Evolutionary conservation across 169 alveolate species (phyloP), one percentile per base, ranked within the genome.

Genomic region (Eimeria necatrix): DNA sequence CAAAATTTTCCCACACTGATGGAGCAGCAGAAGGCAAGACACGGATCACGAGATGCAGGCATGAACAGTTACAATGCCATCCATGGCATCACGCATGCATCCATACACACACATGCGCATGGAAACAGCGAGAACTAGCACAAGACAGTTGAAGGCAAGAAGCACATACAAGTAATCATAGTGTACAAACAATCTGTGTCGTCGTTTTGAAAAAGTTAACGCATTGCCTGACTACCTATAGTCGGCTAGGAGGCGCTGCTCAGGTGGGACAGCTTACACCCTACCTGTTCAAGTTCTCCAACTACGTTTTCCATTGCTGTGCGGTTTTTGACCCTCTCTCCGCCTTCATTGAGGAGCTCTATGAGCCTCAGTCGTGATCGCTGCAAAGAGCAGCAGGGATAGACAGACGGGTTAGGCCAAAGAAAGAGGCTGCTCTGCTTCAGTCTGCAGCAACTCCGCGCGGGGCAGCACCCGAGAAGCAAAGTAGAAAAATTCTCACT

Each of bases 301-400:
- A 78, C 87, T 2, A 78, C 87, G 46, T 78, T 78, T 78, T 78
- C 87, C 87, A 78, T 78, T 18, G 87, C 87, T 16, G 87, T 78
- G 4, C 87, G 32, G 8, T 51, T 78, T 32, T 46, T 78, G 52
- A 46, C 48, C n/a, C 7, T 78, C 9, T 46, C 87, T n/a, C 48
- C 68, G 12, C 64, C 64, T 51, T 78, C 87, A 78, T 49, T 51
- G 12, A 78, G 41, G 12, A 78, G 87, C 68, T 78, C 87, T 60
- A 78, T 51, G 68, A 78, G 87, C 46, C 87, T 46, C 68, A 78
- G 87, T 46, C 87, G 26, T 12, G 87, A 78, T 32, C 16, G 32
- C 87, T 78, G 64, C 52, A 18, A 20, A 5, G 18, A 14, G 46
- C 46, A 24, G 46, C 56, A 9, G 26, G 26, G 12, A 9, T 49